These are phyloP conservation scores for Cruciata laevipes DNA, from an alignment of 257 asterid genomes.

Conservation along the genomic window DNA sequence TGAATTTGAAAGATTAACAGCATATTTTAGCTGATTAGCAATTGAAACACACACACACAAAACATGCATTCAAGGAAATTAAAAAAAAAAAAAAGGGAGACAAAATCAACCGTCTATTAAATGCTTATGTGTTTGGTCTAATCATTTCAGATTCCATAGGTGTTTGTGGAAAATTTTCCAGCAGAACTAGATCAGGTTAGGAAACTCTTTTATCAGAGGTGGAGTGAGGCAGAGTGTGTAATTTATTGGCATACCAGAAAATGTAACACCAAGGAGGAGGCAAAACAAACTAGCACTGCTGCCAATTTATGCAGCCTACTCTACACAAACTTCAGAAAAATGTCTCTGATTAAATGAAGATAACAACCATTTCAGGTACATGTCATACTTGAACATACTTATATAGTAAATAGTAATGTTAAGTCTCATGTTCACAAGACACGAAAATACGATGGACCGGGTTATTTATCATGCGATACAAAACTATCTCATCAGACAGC, in stretches of 20 bases:
- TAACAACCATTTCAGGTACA: not conserved
- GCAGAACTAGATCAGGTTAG: slow-evolving; percentile 2
- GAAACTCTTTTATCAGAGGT: slow-evolving; percentile 3
- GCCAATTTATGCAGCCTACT: not conserved
- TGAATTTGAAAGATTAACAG: not conserved
- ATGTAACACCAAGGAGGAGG: slow-evolving; percentile 1
- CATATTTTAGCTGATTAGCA: not conserved
- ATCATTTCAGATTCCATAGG: slow-evolving; percentile 7
- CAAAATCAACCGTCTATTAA: slow-evolving; percentile 22
- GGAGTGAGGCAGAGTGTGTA: not conserved
- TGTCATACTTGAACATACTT: too few relatives aligned
- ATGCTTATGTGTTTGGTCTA: slow-evolving; percentile 2
- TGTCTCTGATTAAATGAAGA: not conserved
- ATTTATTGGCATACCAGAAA: not conserved
- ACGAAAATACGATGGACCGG: too few relatives aligned
- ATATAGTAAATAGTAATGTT: too few relatives aligned
- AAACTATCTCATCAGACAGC: too few relatives aligned
- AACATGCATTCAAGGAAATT: not conserved
- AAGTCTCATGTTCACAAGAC: too few relatives aligned
- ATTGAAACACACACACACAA: not conserved
- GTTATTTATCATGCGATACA: too few relatives aligned
- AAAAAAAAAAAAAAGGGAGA: not conserved
- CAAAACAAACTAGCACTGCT: not conserved
- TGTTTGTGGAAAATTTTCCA: not conserved
- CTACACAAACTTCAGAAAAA: not conserved